Conservation (phyloP, 148 eudicot species). For the Selenicereus undatus region DNA sequence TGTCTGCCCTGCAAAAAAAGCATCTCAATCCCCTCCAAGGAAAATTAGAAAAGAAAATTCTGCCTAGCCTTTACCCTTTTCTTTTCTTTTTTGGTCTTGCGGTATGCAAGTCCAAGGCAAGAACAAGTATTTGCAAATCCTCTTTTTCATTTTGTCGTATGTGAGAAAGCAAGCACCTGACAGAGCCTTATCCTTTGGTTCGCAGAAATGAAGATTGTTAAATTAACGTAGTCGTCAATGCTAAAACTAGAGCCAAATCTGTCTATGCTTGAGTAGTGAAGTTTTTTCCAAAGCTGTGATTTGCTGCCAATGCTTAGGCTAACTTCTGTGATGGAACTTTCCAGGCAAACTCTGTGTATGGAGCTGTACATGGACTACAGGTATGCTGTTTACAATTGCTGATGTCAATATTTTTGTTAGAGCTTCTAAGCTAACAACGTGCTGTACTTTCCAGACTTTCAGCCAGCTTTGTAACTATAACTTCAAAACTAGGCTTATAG, state of each 20-base stretch:
- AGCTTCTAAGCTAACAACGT: slow-evolving; percentile 14
- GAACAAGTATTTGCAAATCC: not conserved
- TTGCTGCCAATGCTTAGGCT: not conserved
- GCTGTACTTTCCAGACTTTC: slow-evolving; percentile 50
- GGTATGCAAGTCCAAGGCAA: not conserved
- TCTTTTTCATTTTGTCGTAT: not conserved
- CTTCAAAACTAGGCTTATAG: slow-evolving; percentile 50
- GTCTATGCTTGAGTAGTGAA: not conserved
- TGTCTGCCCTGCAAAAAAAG: not conserved
- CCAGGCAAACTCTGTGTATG: slow-evolving; percentile 92
- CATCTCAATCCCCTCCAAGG: not conserved
- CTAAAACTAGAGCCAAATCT: not conserved
- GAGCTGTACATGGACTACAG: slow-evolving; percentile 92
- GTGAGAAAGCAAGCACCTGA: not conserved
- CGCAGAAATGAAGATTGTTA: not conserved
- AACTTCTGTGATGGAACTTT: slow-evolving; percentile 6
- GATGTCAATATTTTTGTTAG: not conserved
- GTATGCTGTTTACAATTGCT: slow-evolving; percentile 25
- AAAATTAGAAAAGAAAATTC: not conserved
- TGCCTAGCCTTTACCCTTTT: not conserved
- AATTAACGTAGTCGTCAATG: not conserved
- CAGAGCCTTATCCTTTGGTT: not conserved
- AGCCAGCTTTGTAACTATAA: slow-evolving; percentile 82
- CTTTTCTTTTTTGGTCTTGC: not conserved
- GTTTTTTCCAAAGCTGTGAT: not conserved